Percentiles rank a stretch among this genome's conserved stretches.
phyloP scores from a whole-genome alignment of 2,329 filamentous ascomycete genomes.

The Cytospora leucostoma region DNA sequence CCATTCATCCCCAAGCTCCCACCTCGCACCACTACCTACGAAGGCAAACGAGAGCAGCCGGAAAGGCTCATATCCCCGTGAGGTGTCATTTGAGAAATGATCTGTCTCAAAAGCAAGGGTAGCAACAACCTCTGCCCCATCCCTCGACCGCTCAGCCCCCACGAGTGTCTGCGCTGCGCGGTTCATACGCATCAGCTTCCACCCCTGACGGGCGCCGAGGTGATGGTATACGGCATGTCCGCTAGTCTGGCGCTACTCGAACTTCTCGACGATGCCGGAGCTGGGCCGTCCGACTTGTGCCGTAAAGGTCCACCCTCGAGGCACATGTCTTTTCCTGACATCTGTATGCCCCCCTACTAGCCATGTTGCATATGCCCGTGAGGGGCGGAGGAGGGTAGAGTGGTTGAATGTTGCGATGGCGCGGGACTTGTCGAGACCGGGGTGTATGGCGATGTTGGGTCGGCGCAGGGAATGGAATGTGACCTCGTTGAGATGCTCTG shows the following conservation, averaged over 20 bases:
- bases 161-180: not conserved
- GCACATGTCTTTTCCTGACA: not conserved
- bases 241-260: not conserved
- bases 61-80: not conserved
- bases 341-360: not conserved
- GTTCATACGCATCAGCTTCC: constrained; percentile 4
- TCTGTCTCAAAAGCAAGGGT: too few relatives aligned
- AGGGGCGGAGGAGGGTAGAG: not conserved
- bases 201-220: not conserved
- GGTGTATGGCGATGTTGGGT: not conserved
- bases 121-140: not conserved
- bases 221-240: not conserved
- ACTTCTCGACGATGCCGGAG: not conserved
- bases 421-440: not conserved
- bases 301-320: not conserved
- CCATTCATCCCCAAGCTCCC: constrained; percentile 1
- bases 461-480: not conserved
- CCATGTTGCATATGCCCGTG: not conserved
- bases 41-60: not conserved
- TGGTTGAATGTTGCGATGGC: not conserved
- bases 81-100: not conserved
- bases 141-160: constrained; percentile 2
- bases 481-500: not conserved
- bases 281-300: not conserved
- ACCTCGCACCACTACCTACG: not conserved